These are phyloP conservation scores for Lepidium africanum DNA, from an alignment of 345 rosid species.

Conservation along the genomic window DNA sequence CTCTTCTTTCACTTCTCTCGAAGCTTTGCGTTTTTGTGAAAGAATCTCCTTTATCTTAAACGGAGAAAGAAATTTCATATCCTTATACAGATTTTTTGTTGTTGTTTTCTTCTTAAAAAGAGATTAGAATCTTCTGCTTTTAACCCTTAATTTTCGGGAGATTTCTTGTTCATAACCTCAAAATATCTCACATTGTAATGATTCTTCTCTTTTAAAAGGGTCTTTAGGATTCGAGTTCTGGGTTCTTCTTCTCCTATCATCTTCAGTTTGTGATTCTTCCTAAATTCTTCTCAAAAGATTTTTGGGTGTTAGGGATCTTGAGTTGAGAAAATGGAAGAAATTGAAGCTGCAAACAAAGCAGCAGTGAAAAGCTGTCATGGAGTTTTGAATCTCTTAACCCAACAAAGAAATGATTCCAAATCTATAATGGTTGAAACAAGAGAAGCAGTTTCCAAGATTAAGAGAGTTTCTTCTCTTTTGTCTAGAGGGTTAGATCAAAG, in stretches of 20 bases:
- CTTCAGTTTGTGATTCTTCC: neutral
- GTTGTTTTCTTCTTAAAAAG: neutral
- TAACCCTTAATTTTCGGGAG: neutral
- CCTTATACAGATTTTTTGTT: neutral
- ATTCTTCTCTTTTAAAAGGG: neutral
- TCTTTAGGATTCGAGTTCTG: neutral
- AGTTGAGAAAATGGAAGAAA: conserved; percentile 31
- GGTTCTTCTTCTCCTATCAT: conserved; percentile 6
- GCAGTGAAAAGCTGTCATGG: conserved; percentile 47
- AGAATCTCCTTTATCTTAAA: neutral
- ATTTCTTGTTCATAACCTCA: conserved; percentile 11
- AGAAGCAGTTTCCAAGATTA: conserved; percentile 48
- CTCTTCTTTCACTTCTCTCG: conserved; percentile 16
- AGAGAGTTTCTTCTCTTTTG: conserved; percentile 50
- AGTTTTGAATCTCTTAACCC: conserved; percentile 43
- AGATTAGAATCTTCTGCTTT: neutral
- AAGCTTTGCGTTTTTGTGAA: neutral
- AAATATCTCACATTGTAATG: neutral
- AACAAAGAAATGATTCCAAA: conserved; percentile 32
- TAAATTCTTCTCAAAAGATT: neutral
- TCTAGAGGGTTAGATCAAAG: conserved; percentile 35
- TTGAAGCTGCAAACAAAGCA: conserved; percentile 48
- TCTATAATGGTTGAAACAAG: conserved; percentile 39
- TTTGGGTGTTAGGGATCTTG: neutral
- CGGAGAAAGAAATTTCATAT: neutral